These are phyloP conservation scores for Penicillium sp. DNA, from an alignment of 2,329 filamentous ascomycete species.

Conservation along the genomic window DNA sequence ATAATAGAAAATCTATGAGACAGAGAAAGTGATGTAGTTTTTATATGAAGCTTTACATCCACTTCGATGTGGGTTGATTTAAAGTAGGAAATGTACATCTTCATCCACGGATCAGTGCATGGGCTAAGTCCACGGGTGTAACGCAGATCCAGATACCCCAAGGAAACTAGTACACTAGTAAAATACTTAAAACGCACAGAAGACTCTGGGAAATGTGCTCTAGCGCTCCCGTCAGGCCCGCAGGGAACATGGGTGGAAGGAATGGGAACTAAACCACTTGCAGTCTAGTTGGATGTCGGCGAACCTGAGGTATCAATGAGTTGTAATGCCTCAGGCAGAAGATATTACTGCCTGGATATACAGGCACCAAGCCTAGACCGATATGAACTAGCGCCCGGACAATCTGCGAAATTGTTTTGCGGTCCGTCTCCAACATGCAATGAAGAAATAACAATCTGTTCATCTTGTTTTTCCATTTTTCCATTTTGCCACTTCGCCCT, in stretches of 20 bases:
- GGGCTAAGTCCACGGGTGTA: background rate
- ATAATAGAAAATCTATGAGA: background rate
- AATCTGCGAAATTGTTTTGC: slow-evolving; percentile 18
- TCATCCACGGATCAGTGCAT: slow-evolving; percentile 13
- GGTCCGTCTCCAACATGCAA: slow-evolving; percentile 1
- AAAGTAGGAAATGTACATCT: background rate
- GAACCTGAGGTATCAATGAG: background rate
- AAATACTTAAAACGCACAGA: slow-evolving; percentile 11
- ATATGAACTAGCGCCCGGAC: slow-evolving; percentile 9
- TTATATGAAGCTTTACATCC: background rate
- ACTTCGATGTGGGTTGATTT: background rate
- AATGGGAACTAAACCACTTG: slow-evolving; percentile 10
- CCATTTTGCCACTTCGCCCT: background rate
- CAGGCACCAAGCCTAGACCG: slow-evolving; percentile 6
- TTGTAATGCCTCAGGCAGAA: background rate
- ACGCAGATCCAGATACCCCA: slow-evolving; percentile 10
- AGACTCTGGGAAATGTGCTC: slow-evolving; percentile 7
- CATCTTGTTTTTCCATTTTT: background rate
- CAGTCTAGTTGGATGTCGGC: background rate
- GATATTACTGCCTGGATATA: background rate
- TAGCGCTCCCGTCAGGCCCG: slow-evolving; percentile 11
- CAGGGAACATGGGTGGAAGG: slow-evolving; percentile 7
- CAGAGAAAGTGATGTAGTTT: background rate
- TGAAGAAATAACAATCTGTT: slow-evolving; percentile 1
- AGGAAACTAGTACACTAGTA: slow-evolving; percentile 16